These are phyloP conservation scores for Penicillium sp. DNA, from an alignment of 2,329 filamentous ascomycete species.

Conservation along the genomic window DNA sequence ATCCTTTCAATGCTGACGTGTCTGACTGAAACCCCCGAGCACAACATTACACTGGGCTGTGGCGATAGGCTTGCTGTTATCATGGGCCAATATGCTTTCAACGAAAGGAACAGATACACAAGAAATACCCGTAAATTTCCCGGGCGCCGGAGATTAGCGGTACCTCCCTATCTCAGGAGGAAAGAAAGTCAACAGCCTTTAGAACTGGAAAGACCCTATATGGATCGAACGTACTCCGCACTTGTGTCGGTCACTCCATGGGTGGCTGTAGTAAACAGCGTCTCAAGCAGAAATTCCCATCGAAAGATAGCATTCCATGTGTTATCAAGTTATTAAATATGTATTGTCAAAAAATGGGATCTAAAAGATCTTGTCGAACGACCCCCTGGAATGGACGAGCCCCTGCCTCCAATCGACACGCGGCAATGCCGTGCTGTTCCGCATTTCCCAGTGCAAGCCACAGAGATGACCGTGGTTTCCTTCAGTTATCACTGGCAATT, in stretches of 20 bases:
- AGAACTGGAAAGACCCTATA: background rate
- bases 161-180: background rate
- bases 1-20: background rate
- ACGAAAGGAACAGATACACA: background rate
- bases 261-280: background rate
- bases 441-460: background rate
- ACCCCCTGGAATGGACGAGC: background rate
- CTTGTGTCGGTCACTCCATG: background rate
- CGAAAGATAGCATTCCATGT: background rate
- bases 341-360: background rate
- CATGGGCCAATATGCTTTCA: background rate
- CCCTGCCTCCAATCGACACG: background rate
- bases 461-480: background rate
- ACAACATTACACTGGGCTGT: background rate
- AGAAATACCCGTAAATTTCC: background rate
- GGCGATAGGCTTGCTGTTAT: background rate
- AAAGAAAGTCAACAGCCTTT: background rate
- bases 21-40: background rate
- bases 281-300: background rate
- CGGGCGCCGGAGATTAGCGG: background rate
- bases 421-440: background rate
- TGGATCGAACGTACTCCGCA: background rate
- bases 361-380: background rate
- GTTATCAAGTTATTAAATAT: background rate
- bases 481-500: background rate